Evolutionary conservation across 176 grass and related monocot genomes (phyloP).

Genomic region (Oryza glaberrima): DNA sequence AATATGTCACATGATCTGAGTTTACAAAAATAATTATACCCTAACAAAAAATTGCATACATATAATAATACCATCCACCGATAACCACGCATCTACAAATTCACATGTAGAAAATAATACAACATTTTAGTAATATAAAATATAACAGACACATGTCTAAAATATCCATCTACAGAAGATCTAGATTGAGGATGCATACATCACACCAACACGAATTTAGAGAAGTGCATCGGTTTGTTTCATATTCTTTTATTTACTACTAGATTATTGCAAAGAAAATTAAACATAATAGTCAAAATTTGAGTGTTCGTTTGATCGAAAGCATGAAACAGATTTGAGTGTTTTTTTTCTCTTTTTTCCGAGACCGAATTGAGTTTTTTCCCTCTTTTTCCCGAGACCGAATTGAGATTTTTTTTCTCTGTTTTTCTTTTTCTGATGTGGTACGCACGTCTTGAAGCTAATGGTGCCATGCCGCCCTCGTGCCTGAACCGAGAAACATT

Average conservation of each 20-base stretch:
- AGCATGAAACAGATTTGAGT: neutral
- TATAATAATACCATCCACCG: neutral
- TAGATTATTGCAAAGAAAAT: neutral
- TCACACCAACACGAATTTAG: neutral
- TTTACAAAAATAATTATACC: neutral
- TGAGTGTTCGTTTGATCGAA: neutral
- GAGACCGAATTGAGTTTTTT: neutral
- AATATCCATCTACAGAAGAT: neutral
- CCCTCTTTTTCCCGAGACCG: neutral
- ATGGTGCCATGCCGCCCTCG: neutral
- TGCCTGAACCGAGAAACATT: constrained; percentile 3
- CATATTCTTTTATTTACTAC: neutral
- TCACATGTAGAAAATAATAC: neutral
- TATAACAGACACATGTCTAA: neutral
- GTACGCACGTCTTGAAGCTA: neutral
- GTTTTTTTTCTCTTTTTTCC: no score
- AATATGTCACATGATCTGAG: neutral
- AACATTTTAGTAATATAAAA: neutral
- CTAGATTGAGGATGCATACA: neutral
- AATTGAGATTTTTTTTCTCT: neutral
- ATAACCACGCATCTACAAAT: neutral
- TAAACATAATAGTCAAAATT: neutral
- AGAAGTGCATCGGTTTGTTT: neutral
- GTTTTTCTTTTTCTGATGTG: neutral
- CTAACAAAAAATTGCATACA: neutral